Conservation (phyloP, 1,139 yeast species). For the Nakaseomyces bracarensis region DNA sequence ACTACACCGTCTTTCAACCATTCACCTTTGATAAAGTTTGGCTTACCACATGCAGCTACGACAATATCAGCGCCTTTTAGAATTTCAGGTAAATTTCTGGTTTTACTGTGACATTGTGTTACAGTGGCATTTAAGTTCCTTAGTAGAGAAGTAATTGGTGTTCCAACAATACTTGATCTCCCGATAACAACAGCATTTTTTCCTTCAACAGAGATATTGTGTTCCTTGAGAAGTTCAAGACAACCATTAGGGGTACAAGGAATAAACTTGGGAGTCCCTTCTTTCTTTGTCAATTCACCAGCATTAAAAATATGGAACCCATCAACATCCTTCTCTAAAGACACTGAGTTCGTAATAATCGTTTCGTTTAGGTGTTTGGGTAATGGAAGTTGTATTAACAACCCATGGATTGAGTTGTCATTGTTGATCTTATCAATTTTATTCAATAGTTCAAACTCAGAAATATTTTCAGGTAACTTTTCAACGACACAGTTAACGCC, state of each 20-base stretch:
- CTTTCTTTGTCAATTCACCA: slow-evolving; percentile 67
- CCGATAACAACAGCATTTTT: slow-evolving; percentile 73
- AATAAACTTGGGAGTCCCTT: slow-evolving; percentile 59
- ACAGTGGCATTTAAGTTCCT: slow-evolving; percentile 70
- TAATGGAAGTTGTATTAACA: slow-evolving; percentile 64
- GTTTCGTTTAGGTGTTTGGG: slow-evolving; percentile 67
- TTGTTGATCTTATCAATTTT: slow-evolving; percentile 50
- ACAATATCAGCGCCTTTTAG: slow-evolving; percentile 62
- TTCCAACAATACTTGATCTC: slow-evolving; percentile 76
- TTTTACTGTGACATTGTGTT: slow-evolving; percentile 59
- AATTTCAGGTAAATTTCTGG: slow-evolving; percentile 43
- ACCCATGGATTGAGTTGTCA: slow-evolving; percentile 59
- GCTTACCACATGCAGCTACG: slow-evolving; percentile 68
- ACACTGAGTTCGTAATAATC: slow-evolving; percentile 56
- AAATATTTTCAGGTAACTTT: slow-evolving; percentile 47
- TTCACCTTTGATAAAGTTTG: slow-evolving; percentile 62
- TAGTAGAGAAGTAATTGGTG: slow-evolving; percentile 66
- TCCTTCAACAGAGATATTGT: slow-evolving; percentile 52
- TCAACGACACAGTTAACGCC: slow-evolving; percentile 53
- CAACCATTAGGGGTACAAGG: slow-evolving; percentile 82
- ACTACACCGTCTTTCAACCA: slow-evolving; percentile 64
- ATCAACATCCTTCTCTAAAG: slow-evolving; percentile 66
- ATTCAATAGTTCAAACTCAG: slow-evolving; percentile 48
- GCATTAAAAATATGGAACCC: slow-evolving; percentile 70
- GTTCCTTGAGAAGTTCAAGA: slow-evolving; percentile 56